Evolutionary conservation across 2,329 filamentous ascomycete genomes (phyloP).

Genomic region (Venturiaceae sp.): DNA sequence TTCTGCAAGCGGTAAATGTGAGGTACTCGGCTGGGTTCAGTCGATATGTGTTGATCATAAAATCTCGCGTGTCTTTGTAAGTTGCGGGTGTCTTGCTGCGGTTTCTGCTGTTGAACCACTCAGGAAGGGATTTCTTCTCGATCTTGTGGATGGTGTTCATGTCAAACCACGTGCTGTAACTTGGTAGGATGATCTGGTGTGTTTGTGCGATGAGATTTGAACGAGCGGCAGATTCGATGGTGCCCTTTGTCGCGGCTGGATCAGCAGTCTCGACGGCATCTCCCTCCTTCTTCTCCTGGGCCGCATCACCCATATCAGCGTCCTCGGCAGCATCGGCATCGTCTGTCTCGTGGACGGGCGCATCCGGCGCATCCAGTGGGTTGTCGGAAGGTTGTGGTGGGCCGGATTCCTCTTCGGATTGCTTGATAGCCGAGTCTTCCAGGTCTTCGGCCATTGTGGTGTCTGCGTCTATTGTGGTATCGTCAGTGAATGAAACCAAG

Average conservation of each 20-base stretch:
- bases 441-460: constrained; percentile 44
- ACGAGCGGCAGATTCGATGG: constrained; percentile 75
- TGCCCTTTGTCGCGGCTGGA: constrained; percentile 58
- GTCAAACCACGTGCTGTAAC: constrained; percentile 98
- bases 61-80: constrained; percentile 98
- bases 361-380: constrained; percentile 59
- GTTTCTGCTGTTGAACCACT: constrained; percentile 98
- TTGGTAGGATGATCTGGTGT: constrained; percentile 90
- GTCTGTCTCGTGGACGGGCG: constrained; percentile 47
- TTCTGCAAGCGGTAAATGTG: constrained; percentile 89
- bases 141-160: constrained; percentile 88
- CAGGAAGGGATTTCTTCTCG: constrained; percentile 88
- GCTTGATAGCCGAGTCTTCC: constrained; percentile 28
- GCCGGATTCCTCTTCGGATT: constrained; percentile 44
- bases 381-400: constrained; percentile 54
- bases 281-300: constrained; percentile 27
- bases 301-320: constrained; percentile 51
- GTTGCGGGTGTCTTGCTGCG: constrained; percentile 95
- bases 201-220: constrained; percentile 89
- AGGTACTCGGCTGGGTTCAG: constrained; percentile 93
- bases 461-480: constrained; percentile 44
- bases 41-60: constrained; percentile 99
- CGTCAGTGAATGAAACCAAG: no score
- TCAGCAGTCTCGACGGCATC: constrained; percentile 17
- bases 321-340: constrained; percentile 54